These are phyloP conservation scores for Fraxinus sp. DNA, from an alignment of 305 asterid genomes.

Conservation along the genomic window DNA sequence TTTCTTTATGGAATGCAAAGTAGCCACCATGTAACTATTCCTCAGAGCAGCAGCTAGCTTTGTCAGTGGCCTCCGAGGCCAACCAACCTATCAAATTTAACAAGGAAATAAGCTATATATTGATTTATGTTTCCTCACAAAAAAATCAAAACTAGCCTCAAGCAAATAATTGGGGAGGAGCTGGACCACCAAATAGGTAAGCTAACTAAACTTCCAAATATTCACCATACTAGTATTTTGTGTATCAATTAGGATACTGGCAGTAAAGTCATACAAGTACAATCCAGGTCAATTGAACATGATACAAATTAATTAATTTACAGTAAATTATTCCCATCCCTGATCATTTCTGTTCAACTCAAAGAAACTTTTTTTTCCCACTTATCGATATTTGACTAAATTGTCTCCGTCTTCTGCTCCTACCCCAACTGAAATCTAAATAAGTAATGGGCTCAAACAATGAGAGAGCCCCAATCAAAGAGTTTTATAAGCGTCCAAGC, in stretches of 20 bases:
- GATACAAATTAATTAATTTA: background rate
- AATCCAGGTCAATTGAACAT: background rate
- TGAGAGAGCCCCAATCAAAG: background rate
- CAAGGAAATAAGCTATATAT: conserved; percentile 3
- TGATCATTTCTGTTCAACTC: background rate
- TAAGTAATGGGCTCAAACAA: background rate
- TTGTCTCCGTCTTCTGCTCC: background rate
- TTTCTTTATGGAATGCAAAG: conserved; percentile 64
- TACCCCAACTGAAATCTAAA: background rate
- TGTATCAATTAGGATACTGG: background rate
- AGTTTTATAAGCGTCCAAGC: background rate
- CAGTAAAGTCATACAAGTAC: background rate
- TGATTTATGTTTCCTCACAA: background rate
- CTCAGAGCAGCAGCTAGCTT: conserved; percentile 89
- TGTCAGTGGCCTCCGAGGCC: conserved; percentile 94
- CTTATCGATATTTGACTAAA: background rate
- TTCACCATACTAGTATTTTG: background rate
- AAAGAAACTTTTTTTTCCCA: background rate
- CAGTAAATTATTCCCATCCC: background rate
- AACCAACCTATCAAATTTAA: conserved; percentile 72
- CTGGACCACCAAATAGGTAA: background rate
- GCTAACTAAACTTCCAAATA: background rate
- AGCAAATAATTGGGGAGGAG: background rate
- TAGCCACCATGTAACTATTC: conserved; percentile 91
- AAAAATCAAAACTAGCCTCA: background rate